Percentiles rank a stretch among this genome's conserved stretches.
phyloP scores from a whole-genome alignment of 208 protist genomes.

The Crithidia mellificae region DNA sequence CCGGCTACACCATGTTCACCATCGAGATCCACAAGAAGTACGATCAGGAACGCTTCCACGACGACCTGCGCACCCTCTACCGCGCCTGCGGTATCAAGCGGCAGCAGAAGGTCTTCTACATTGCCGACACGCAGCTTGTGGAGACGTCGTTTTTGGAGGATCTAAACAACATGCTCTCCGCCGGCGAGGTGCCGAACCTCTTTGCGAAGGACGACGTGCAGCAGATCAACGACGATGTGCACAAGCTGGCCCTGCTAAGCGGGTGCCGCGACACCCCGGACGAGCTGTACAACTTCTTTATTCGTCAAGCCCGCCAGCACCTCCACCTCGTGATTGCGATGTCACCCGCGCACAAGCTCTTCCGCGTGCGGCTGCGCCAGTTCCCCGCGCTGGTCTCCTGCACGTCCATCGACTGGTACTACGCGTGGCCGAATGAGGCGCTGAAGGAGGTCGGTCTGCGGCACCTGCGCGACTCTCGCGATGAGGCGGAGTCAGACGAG shows the following conservation, averaged over 20 bases:
- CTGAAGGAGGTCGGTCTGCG: slow-evolving; percentile 94
- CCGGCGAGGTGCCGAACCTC: slow-evolving; percentile 98
- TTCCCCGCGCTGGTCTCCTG: slow-evolving; percentile 98
- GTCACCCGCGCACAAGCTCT: slow-evolving; percentile 96
- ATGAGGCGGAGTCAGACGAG: slow-evolving; percentile 86
- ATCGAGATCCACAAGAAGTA: slow-evolving; percentile 98
- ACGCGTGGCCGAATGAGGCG: slow-evolving; percentile 97
- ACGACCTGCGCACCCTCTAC: slow-evolving; percentile 97
- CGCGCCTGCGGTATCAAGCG: slow-evolving; percentile 93
- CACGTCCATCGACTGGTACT: slow-evolving; percentile 99
- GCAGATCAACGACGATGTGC: slow-evolving; percentile 92
- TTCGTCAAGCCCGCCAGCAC: slow-evolving; percentile 94
- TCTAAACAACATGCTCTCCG: slow-evolving; percentile 97
- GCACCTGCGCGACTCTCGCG: slow-evolving; percentile 82
- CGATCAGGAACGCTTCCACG: slow-evolving; percentile 94
- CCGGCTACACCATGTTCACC: slow-evolving; percentile 94
- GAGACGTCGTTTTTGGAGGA: slow-evolving; percentile 97
- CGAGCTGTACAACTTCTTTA: slow-evolving; percentile 96
- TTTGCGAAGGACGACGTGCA: slow-evolving; percentile 96
- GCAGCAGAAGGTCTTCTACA: slow-evolving; percentile 97
- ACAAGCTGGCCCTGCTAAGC: slow-evolving; percentile 83
- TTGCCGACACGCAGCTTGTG: slow-evolving; percentile 98
- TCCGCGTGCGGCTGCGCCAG: slow-evolving; percentile 96
- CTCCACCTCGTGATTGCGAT: slow-evolving; percentile 98
- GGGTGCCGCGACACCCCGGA: slow-evolving; percentile 92